A percentile compares a stretch with the other conserved stretches of the same genome.
phyloP scores from a whole-genome alignment of 371 early-diverging fungal species.

The Mortierella sp. region DNA sequence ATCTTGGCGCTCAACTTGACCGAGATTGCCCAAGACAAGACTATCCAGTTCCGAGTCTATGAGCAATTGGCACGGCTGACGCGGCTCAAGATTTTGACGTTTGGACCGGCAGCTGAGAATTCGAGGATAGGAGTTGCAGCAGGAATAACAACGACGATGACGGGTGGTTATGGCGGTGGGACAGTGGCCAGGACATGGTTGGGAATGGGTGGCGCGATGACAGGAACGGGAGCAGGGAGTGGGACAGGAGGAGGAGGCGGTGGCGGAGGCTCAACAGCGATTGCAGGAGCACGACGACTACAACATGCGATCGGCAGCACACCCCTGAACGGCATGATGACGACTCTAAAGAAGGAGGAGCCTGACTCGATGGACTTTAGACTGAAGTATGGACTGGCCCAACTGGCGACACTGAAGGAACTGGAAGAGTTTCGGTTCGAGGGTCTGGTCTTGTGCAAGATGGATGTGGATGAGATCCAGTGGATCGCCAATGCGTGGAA shows the following conservation, averaged over 20 bases:
- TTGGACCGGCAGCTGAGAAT: slow-evolving; percentile 1
- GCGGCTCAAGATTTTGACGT: slow-evolving; percentile 4
- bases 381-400: slow-evolving; percentile 9
- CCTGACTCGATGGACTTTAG: slow-evolving; percentile 11
- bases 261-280: neutral
- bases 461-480: slow-evolving; percentile 12
- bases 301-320: slow-evolving; percentile 4
- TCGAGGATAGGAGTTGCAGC: neutral
- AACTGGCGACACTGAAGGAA: slow-evolving; percentile 1
- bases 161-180: neutral
- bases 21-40: slow-evolving; percentile 9
- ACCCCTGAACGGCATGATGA: slow-evolving; percentile 6
- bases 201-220: neutral
- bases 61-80: slow-evolving; percentile 1
- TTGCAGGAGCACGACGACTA: neutral
- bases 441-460: neutral
- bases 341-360: slow-evolving; percentile 8
- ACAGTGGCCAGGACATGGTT: neutral
- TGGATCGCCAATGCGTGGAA: slow-evolving; percentile 12
- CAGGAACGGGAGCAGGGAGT: neutral
- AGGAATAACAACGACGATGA: neutral
- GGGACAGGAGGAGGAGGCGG: neutral
- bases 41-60: slow-evolving; percentile 8
- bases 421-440: slow-evolving; percentile 11
- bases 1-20: slow-evolving; percentile 6